A percentile compares a stretch with the other conserved stretches of the same genome.
Conservation (phyloP, 441 rosid genomes). For the Adansonia grandidieri region DNA sequence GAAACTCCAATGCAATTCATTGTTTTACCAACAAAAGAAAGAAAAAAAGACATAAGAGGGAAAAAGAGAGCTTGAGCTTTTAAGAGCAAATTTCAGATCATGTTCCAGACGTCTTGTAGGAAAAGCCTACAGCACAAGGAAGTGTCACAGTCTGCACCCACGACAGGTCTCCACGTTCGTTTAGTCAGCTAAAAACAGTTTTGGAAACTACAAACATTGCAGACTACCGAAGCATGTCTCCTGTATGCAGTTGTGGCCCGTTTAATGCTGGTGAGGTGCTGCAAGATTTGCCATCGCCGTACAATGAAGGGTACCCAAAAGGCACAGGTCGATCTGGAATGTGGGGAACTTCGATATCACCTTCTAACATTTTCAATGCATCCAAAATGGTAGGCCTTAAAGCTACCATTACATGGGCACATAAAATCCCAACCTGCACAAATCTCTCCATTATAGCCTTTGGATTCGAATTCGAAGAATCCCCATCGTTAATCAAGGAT, state of each 20-base stretch:
- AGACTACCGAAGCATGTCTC: slow-evolving; percentile 66
- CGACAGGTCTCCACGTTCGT: not conserved
- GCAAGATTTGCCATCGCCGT: slow-evolving; percentile 40
- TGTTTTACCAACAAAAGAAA: not conserved
- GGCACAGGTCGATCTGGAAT: slow-evolving; percentile 71
- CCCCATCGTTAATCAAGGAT: slow-evolving; percentile 47
- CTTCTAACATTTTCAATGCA: slow-evolving; percentile 88
- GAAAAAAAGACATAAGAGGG: not conserved
- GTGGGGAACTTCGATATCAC: slow-evolving; percentile 79
- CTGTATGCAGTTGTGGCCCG: slow-evolving; percentile 41
- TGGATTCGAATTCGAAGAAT: slow-evolving; percentile 51
- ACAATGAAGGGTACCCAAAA: slow-evolving; percentile 51
- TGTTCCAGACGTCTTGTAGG: not conserved
- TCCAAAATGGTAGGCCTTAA: slow-evolving; percentile 76
- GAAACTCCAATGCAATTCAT: not conserved
- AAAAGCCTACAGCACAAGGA: not conserved
- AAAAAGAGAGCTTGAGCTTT: not conserved
- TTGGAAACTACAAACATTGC: slow-evolving; percentile 26
- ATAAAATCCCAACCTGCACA: slow-evolving; percentile 76
- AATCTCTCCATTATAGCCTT: slow-evolving; percentile 81
- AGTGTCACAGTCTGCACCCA: not conserved
- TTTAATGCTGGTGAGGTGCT: slow-evolving; percentile 59
- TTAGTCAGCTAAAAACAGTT: slow-evolving; percentile 25
- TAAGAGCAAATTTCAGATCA: not conserved
- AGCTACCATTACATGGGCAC: slow-evolving; percentile 90